A percentile compares a stretch with the other conserved stretches of the same genome.
Evolutionary conservation across 495 filamentous ascomycete genomes (phyloP).

Genomic region (Aspergillus leporis): DNA sequence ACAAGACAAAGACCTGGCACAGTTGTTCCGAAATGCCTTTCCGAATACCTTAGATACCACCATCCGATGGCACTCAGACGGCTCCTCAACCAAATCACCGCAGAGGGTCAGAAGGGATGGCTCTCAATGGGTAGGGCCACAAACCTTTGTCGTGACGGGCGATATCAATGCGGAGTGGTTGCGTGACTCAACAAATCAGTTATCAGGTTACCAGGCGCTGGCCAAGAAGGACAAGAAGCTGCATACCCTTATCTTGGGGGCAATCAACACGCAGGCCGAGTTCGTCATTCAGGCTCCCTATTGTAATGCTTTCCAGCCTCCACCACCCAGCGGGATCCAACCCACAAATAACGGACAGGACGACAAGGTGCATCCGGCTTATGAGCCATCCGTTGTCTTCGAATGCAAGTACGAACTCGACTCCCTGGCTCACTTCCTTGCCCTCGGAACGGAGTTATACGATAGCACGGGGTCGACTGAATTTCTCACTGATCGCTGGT

Average conservation of each 20-base stretch:
- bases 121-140: constrained; percentile 74
- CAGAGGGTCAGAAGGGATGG: constrained; percentile 48
- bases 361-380: constrained; percentile 82
- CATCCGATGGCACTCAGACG: constrained; percentile 72
- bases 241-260: constrained; percentile 80
- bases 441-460: constrained; percentile 82
- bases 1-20: constrained; percentile 83
- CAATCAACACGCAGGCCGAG: constrained; percentile 94
- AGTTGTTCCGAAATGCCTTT: constrained; percentile 96
- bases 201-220: constrained; percentile 83
- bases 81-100: constrained; percentile 30
- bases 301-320: constrained; percentile 98
- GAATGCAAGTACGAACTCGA: constrained; percentile 99
- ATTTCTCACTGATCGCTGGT: constrained; percentile 80
- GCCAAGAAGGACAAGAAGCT: constrained; percentile 76
- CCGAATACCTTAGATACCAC: constrained; percentile 95
- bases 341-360: constrained; percentile 72
- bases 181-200: constrained; percentile 94
- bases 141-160: constrained; percentile 97
- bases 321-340: constrained; percentile 71
- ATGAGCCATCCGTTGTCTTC: constrained; percentile 82
- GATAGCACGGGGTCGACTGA: constrained; percentile 73
- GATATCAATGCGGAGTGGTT: constrained; percentile 99
- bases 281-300: constrained; percentile 94
- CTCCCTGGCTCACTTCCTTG: constrained; percentile 88